Percentiles rank a stretch among this genome's conserved stretches.
Conservation (phyloP, 1,284 basidiomycete genomes). For the Trichosporon asahii region DNA sequence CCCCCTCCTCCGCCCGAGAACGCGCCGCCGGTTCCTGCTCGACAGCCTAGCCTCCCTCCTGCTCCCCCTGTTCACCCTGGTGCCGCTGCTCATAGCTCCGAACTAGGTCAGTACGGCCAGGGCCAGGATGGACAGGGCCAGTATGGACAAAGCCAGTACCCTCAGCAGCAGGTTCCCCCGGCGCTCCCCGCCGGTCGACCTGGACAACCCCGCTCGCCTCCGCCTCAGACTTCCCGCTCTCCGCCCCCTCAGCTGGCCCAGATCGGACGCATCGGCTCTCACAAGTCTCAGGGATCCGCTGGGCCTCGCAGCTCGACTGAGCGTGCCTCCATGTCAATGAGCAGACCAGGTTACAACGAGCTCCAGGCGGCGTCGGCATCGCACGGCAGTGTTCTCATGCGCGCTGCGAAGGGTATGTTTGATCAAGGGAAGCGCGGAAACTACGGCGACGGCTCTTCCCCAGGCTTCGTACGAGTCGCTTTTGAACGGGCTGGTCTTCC, state of each 20-base stretch:
- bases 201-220: not conserved
- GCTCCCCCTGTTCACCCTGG: not conserved
- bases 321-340: not conserved
- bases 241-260: not conserved
- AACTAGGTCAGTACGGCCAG: not conserved
- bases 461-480: conserved; percentile 68
- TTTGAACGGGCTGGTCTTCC: conserved; percentile 51
- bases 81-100: not conserved
- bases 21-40: not conserved
- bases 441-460: conserved; percentile 76
- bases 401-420: conserved; percentile 63
- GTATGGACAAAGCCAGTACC: not conserved
- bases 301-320: not conserved
- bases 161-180: not conserved
- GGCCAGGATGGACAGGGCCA: not conserved
- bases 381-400: conserved; percentile 69
- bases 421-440: conserved; percentile 71
- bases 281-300: not conserved
- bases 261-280: conserved; percentile 2
- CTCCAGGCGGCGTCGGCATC: conserved; percentile 67
- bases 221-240: not conserved
- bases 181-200: not conserved
- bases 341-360: conserved; percentile 56
- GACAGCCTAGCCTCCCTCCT: conserved; percentile 1
- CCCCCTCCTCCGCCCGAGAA: not conserved